phyloP scores from a whole-genome alignment of 1,284 basidiomycete genomes.

The Boletellus deceptivus region DNA sequence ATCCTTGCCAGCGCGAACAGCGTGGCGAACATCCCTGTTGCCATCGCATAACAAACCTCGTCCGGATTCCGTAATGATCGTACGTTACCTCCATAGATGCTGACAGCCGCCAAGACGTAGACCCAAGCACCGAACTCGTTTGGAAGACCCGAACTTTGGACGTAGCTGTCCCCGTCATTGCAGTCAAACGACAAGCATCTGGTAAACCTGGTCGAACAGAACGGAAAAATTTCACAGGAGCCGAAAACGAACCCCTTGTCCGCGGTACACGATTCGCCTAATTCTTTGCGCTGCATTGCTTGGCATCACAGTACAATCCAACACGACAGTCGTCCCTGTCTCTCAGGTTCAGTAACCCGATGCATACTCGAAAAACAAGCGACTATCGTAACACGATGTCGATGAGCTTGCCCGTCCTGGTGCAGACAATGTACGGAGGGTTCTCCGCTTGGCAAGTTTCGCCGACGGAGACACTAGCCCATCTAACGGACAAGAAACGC shows the following conservation, averaged over 20 bases:
- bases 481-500: constrained; percentile 43
- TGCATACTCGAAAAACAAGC: not conserved
- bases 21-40: constrained; percentile 62
- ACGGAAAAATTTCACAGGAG: no score
- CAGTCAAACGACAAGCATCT: no score
- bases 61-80: constrained; percentile 25
- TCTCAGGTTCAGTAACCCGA: no score
- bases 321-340: constrained; percentile 62
- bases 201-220: no score
- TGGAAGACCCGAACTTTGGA: no score
- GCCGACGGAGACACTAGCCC: constrained; percentile 69
- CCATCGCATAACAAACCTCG: no score
- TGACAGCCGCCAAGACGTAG: constrained; percentile 69
- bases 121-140: constrained; percentile 48
- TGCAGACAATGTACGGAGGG: constrained; percentile 72
- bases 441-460: constrained; percentile 73
- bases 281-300: constrained; percentile 49
- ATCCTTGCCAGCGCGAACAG: constrained; percentile 66
- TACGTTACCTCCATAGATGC: constrained; percentile 64
- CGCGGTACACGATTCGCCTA: constrained; percentile 62
- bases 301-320: constrained; percentile 74
- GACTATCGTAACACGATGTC: constrained; percentile 74
- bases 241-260: constrained; percentile 68
- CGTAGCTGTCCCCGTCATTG: no score
- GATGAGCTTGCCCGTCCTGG: constrained; percentile 55